Percentiles rank a stretch among this genome's conserved stretches.
Conservation (phyloP, 345 rosid species). For the Melaleuca alternifolia region DNA sequence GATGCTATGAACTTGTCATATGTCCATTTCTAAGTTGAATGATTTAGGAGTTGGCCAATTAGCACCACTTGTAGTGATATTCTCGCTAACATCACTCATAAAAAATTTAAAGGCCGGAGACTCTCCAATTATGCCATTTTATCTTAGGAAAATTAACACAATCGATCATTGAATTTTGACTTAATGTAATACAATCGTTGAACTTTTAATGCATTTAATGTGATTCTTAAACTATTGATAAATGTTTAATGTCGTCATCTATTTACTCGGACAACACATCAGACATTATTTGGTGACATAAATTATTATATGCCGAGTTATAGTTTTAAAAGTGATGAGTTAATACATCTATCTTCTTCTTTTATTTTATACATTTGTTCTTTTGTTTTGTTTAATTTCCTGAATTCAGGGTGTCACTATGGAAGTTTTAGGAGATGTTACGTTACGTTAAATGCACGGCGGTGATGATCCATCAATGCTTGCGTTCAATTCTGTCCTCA, state of each 20-base stretch:
- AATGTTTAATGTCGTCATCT: not conserved
- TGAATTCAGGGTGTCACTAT: not conserved
- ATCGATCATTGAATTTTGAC: too few relatives aligned
- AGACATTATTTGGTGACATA: not conserved
- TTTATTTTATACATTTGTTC: too few relatives aligned
- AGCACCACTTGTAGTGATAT: not conserved
- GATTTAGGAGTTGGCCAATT: not conserved
- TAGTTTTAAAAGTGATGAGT: not conserved
- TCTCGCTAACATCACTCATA: not conserved
- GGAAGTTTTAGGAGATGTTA: not conserved
- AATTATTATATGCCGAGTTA: not conserved
- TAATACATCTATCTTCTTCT: not conserved
- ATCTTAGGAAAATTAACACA: fast-evolving
- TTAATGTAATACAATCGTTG: too few relatives aligned
- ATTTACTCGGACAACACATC: not conserved
- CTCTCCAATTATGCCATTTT: not conserved
- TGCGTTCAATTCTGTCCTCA: not conserved
- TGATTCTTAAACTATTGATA: not conserved
- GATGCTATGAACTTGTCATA: not conserved
- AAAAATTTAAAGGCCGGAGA: not conserved
- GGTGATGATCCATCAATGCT: not conserved
- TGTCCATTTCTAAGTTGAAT: not conserved
- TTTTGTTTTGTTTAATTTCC: not conserved
- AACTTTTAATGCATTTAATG: too few relatives aligned
- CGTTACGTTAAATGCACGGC: not conserved